Evolutionary conservation across 768 basidiomycete species (phyloP), one percentile per base, ranked within the genome.

Genomic region (Russula foetens): DNA sequence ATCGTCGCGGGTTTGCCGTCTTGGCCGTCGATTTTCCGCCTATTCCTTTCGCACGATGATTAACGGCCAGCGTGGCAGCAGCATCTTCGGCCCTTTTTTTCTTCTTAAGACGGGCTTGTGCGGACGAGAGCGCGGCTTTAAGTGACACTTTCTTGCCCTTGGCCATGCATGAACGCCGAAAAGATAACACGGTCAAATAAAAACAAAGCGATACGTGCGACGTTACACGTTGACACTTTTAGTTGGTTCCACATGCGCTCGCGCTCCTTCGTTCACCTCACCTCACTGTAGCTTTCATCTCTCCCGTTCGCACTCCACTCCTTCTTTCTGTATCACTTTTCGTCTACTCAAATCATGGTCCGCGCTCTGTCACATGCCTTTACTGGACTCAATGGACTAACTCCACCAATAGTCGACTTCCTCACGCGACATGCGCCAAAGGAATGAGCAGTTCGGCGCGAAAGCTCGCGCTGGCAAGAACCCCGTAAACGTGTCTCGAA

Each of bases 401-500:
- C 31, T 19, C 7, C 17, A 48, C 19, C 4, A 5, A 12, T 31
- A 62, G 55, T 59, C 58, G 31, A 54, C 89, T 55, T 89, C 86
- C 56, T 82, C 88, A 77, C 90, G 88, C 71, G 90, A 92, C 68
- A 79, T 91, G 74, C 85, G 88, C 67, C 82, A 84, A 69, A 82
- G 83, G 72, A 93, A 92, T 72, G 80, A 79, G 59, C 86, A 90
- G 74, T 93, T 93, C 73, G 87, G 85, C 43, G 82, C 79, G 61
- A 83, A 84, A 62, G 85, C 82, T 63, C 83, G 81, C 64, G 72
- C 81, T 39, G 90, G 90, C 67, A 92, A 90, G 78, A 88, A 88
- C 49, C 82, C 87, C 2, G 79, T 81, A 61, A 85, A 87, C 64
- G 77, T 78, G 14, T 90, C 90, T 53, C 79, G 86, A 61, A 83